These are phyloP conservation scores for Sugiyamaella chiloensis DNA, from an alignment of 805 yeast genomes.

Conservation along the genomic window DNA sequence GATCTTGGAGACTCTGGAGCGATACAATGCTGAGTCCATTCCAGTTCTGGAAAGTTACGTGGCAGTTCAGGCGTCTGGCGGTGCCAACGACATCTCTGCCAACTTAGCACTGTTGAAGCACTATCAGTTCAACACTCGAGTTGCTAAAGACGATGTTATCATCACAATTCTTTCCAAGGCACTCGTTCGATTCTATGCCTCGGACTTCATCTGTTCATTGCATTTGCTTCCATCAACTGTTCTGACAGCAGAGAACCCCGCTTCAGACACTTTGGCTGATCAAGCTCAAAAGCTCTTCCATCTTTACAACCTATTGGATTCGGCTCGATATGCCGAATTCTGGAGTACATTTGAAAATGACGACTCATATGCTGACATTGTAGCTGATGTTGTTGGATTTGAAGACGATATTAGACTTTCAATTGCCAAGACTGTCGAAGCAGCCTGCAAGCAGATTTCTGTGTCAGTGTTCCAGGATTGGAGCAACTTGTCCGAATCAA, in stretches of 20 bases:
- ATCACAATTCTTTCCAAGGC: slow-evolving; percentile 42
- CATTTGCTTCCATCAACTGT: slow-evolving; percentile 45
- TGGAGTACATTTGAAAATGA: slow-evolving; percentile 32
- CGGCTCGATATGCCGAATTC: slow-evolving; percentile 32
- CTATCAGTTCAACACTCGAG: slow-evolving; percentile 38
- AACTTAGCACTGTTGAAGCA: slow-evolving; percentile 47
- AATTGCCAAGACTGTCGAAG: slow-evolving; percentile 31
- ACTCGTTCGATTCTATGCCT: slow-evolving; percentile 39
- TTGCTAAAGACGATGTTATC: slow-evolving; percentile 39
- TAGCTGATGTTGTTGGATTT: slow-evolving; percentile 34
- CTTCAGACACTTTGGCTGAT: slow-evolving; percentile 26
- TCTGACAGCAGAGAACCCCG: slow-evolving; percentile 25
- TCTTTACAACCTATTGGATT: slow-evolving; percentile 31
- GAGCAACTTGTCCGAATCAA: slow-evolving; percentile 28
- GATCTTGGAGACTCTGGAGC: slow-evolving; percentile 41
- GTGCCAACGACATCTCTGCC: slow-evolving; percentile 39
- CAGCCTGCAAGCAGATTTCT: slow-evolving; percentile 29
- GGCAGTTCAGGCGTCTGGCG: slow-evolving; percentile 37
- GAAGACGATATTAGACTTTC: slow-evolving; percentile 33
- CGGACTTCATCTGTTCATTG: slow-evolving; percentile 44
- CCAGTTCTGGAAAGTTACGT: slow-evolving; percentile 46
- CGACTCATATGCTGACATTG: slow-evolving; percentile 33
- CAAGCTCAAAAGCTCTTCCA: slow-evolving; percentile 30
- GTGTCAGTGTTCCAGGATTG: slow-evolving; percentile 30
- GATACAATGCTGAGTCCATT: slow-evolving; percentile 45